Evolutionary conservation across 768 basidiomycete species (phyloP).

Genomic region (Lyophyllum atratum): DNA sequence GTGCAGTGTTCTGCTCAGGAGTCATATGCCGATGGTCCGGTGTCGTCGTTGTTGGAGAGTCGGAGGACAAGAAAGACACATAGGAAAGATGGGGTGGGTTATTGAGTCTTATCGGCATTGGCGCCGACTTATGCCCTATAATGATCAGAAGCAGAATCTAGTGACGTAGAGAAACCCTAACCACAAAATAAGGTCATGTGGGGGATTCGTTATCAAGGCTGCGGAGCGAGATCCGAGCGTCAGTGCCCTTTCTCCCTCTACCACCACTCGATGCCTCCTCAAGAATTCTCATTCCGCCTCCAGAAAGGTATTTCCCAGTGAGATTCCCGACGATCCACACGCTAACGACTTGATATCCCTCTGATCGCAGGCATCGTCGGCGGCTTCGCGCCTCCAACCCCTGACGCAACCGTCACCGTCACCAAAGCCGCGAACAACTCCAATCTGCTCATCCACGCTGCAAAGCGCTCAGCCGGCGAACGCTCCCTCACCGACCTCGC

Average conservation of each 20-base stretch:
- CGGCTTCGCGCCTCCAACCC: constrained; percentile 73
- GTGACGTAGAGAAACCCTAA: neutral
- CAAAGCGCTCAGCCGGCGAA: constrained; percentile 50
- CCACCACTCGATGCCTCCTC: constrained; percentile 38
- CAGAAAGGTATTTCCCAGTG: constrained; percentile 51
- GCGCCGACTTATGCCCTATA: no score
- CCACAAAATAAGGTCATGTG: neutral
- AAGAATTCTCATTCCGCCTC: constrained; percentile 57
- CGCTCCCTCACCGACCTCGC: constrained; percentile 41
- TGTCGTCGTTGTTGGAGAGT: no score
- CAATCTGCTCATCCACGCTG: constrained; percentile 44
- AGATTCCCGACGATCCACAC: neutral
- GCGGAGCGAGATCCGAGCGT: neutral
- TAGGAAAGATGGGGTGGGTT: no score
- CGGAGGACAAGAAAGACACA: no score
- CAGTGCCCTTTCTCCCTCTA: neutral
- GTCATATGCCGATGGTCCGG: no score
- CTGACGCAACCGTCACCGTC: constrained; percentile 55
- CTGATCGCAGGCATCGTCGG: constrained; percentile 74
- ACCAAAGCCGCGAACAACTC: constrained; percentile 37
- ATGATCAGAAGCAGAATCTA: no score
- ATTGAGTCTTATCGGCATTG: no score
- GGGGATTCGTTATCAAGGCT: neutral
- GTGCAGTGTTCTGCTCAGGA: no score
- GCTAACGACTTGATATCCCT: neutral